Evolutionary conservation across 1,284 basidiomycete genomes (phyloP), one percentile per base, ranked within the genome.

Genomic region (Gastroboletus turbinatus): DNA sequence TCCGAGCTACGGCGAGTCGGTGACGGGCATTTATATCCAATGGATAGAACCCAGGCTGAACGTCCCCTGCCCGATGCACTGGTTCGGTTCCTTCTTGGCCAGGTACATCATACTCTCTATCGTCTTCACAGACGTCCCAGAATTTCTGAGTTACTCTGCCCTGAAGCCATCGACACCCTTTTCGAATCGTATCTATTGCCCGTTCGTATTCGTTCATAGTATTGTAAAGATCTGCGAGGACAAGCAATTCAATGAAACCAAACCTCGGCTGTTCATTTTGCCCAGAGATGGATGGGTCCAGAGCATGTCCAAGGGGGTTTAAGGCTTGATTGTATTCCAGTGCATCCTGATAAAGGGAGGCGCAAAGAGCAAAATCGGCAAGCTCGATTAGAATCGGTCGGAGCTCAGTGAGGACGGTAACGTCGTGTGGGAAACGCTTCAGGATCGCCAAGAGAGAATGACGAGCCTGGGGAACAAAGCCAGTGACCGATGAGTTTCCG

Each of bases 351-450:
- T 35, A 51, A 13, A 51, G 50, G 23, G 46, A 51, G 14, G 50
- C 32, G 11, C 47, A 51, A 2, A 51, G 46, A 32, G 46, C 11
- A 19, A 51, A 33, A 5, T 51, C 47, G 13, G 30, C n/a, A 23
- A 51, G 50, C 46, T 50, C 49, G 5, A 50, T 50, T 21, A 50
- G 46, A 32, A 50, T 27, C 2, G 50, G 84, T 0, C 91, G 85
- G 4, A 97, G 78, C 67, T 94, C 90, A 44, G 83, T 81, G 4
- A 98, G 78, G 29, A 96, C 84, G n/a, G 82, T 84, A n/a, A 93
- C 80, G 64, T 98, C 89, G 66, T 95, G 88, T 1, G 50, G 50
- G 32, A 51, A 35, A n/a, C 50, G n/a, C 13, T 51, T 51, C 23
- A 51, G 46, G 23, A 51, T 51, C 10, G 50, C 50, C 46, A 51